These are phyloP conservation scores for Paragyromitra xinjiangensis DNA, from an alignment of 495 filamentous ascomycete species.

Conservation along the genomic window DNA sequence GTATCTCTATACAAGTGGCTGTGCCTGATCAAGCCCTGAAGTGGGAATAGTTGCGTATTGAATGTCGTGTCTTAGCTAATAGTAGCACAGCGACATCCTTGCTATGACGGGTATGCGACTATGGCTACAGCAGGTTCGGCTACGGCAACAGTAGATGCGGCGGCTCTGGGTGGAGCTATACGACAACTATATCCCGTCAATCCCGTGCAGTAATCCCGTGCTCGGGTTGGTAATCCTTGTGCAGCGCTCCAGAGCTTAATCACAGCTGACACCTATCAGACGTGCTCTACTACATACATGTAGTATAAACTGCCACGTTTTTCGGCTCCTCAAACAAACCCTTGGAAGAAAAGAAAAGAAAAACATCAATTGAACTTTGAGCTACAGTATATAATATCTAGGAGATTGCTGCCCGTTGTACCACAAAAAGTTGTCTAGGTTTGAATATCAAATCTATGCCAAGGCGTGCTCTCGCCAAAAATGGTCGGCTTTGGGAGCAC, in stretches of 20 bases:
- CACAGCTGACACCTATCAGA: conserved; percentile 6
- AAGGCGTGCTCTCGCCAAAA: conserved; percentile 11
- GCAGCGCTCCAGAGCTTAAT: conserved; percentile 24
- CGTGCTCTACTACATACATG: background rate
- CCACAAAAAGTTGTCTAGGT: conserved; percentile 5
- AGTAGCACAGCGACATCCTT: background rate
- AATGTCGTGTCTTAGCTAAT: background rate
- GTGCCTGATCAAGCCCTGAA: background rate
- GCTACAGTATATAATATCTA: background rate
- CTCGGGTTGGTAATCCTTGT: background rate
- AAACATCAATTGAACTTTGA: background rate
- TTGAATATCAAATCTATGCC: background rate
- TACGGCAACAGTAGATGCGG: background rate
- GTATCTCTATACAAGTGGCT: background rate
- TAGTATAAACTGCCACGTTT: background rate
- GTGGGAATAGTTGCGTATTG: background rate
- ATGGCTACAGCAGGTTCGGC: background rate
- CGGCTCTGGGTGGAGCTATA: conserved; percentile 8
- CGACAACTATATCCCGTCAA: background rate
- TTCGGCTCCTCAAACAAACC: conserved; percentile 30
- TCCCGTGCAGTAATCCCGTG: background rate
- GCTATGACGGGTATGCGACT: background rate
- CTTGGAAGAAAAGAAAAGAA: background rate
- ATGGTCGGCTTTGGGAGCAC: background rate
- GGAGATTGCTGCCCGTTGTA: background rate